Evolutionary conservation across 1,284 basidiomycete species (phyloP), one percentile per base, ranked within the genome.

Genomic region (Tylopilus sp.): DNA sequence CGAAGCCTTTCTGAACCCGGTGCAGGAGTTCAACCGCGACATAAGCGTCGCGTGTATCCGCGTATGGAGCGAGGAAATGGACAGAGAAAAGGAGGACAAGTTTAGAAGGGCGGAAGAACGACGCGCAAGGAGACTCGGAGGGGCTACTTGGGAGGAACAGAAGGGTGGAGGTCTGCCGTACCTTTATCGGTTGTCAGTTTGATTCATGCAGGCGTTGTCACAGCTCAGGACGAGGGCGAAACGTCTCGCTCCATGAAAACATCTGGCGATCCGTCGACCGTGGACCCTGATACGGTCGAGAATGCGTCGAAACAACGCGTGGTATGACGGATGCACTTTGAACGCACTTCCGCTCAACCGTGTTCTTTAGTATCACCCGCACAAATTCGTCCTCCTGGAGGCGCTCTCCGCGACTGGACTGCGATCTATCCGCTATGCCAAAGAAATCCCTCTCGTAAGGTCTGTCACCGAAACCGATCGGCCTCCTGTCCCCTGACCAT

Each of bases 11-110:
- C 74, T 99, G 51, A 99, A 99, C 65, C 96, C 97, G 2, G 90
- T 98, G 7, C 96, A 99, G 64, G 93, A 99, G 69, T 99, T 97
- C 76, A 99, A 99, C 71, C 80, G 97, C 37, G 96, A 99, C 70
- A 70, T 94, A 46, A 93, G 89, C 55, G 86, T 97, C 30, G 89
- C 94, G 7, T 89, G 87, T 54, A 98, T 99, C 53, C 77, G 81
- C 15, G 80, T 84, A 1, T 97, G 92, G 92, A 84, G 85, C 52
- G 84, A 94, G 58, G 75, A 84, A 37, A 61, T 84, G 54, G 82
- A 92, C 64, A 77, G 72, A 56, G 74, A 78, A 53, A 87, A 86
- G 68, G 77, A 82, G 63, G 74, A 71, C 53, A 79, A 76, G 59
- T 86, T 82, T 76, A 74, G 71, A 58, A 73, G 69, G 46, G 70